Conservation (phyloP, 2,329 filamentous ascomycete genomes). For the Fusarium brachygibbosum region DNA sequence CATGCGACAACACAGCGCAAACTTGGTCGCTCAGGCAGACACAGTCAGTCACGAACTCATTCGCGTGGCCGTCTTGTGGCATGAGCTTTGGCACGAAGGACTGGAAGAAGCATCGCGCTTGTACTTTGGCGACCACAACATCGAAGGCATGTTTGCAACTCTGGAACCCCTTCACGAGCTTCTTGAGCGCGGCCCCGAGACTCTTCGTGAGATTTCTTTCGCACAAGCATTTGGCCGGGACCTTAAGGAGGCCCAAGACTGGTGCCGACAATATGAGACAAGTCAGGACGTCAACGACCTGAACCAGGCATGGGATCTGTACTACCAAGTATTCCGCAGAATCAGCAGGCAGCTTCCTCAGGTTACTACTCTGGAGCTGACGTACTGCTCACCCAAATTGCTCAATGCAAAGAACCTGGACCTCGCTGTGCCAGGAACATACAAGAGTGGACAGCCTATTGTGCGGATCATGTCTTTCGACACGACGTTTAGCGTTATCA, state of each 20-base stretch:
- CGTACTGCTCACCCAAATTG: slow-evolving; percentile 96
- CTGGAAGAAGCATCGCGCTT: slow-evolving; percentile 95
- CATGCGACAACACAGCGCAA: slow-evolving; percentile 94
- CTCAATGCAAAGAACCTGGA: slow-evolving; percentile 88
- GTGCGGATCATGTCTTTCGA: slow-evolving; percentile 92
- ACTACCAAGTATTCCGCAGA: slow-evolving; percentile 97
- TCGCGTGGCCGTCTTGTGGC: slow-evolving; percentile 96
- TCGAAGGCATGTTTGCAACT: slow-evolving; percentile 95
- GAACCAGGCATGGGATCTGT: slow-evolving; percentile 98
- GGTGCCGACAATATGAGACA: slow-evolving; percentile 91
- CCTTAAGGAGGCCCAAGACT: slow-evolving; percentile 93
- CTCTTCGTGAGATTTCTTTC: slow-evolving; percentile 95
- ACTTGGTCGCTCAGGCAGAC: slow-evolving; percentile 94
- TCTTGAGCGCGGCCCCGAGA: slow-evolving; percentile 91
- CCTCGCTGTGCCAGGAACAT: slow-evolving; percentile 95
- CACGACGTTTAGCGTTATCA: slow-evolving; percentile 89
- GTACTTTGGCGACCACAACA: slow-evolving; percentile 98
- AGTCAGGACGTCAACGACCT: slow-evolving; percentile 94
- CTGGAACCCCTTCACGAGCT: slow-evolving; percentile 92
- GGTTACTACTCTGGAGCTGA: slow-evolving; percentile 90
- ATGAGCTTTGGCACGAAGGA: slow-evolving; percentile 98
- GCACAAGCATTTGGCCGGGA: slow-evolving; percentile 97
- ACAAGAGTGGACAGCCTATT: slow-evolving; percentile 81
- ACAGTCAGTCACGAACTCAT: slow-evolving; percentile 97
- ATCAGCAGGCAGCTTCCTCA: slow-evolving; percentile 95